Evolutionary conservation across 257 asterid species (phyloP).

Genomic region (Voacanga thouarsii): DNA sequence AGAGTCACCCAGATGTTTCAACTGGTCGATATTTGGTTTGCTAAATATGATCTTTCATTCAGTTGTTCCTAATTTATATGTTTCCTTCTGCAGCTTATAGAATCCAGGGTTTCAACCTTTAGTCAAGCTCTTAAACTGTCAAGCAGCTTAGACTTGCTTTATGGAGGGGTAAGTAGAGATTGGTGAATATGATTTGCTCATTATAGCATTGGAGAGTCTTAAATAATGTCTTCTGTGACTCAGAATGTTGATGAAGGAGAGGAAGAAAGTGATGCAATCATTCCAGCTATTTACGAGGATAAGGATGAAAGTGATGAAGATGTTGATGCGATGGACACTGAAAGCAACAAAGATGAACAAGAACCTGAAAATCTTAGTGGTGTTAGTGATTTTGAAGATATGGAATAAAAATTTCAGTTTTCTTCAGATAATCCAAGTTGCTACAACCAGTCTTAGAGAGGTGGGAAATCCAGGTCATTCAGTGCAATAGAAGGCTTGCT

Average conservation of each 20-base stretch:
- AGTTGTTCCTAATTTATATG: not conserved
- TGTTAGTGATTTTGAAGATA: slow-evolving; percentile 45
- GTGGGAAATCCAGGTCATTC: no score
- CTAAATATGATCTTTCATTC: not conserved
- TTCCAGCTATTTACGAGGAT: slow-evolving; percentile 63
- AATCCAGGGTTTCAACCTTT: slow-evolving; percentile 78
- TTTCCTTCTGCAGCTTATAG: slow-evolving; percentile 62
- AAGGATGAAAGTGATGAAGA: slow-evolving; percentile 55
- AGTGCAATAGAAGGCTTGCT: no score
- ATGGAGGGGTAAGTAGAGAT: slow-evolving; percentile 58
- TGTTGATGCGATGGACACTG: slow-evolving; percentile 69
- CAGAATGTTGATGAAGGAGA: slow-evolving; percentile 60
- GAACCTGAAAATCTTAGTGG: slow-evolving; percentile 43
- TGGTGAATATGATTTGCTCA: not conserved
- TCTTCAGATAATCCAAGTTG: not conserved
- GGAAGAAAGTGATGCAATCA: slow-evolving; percentile 39
- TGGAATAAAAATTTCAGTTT: slow-evolving; percentile 29
- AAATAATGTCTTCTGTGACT: not conserved
- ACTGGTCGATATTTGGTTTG: not conserved
- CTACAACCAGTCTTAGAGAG: not conserved
- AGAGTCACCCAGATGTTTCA: not conserved
- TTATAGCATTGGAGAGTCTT: not conserved
- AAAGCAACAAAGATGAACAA: slow-evolving; percentile 39
- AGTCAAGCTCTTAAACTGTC: slow-evolving; percentile 60
- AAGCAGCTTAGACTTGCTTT: slow-evolving; percentile 68